These are phyloP conservation scores for Podila horticola DNA, from an alignment of 192 early-diverging fungal genomes.

Conservation along the genomic window DNA sequence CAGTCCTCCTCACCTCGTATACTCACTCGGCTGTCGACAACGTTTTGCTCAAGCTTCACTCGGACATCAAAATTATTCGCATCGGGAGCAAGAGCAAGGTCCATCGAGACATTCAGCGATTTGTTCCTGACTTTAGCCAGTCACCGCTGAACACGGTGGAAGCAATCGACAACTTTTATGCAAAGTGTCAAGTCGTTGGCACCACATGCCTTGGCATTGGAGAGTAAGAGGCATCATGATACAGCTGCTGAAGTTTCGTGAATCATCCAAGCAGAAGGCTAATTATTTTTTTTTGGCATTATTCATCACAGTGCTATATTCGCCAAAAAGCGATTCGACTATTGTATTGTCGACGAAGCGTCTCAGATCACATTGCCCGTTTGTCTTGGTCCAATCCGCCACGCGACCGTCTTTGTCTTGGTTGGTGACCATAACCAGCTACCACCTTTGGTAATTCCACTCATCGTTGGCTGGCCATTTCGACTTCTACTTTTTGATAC, in stretches of 20 bases:
- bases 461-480: not conserved
- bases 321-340: conserved; percentile 84
- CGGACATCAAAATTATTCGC: conserved; percentile 75
- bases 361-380: conserved; percentile 93
- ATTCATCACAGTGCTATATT: conserved; percentile 69
- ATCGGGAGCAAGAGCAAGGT: conserved; percentile 76
- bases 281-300: not conserved
- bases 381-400: conserved; percentile 88
- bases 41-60: conserved; percentile 85
- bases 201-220: conserved; percentile 90
- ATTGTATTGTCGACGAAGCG: conserved; percentile 97
- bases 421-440: conserved; percentile 98
- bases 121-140: conserved; percentile 23
- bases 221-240: conserved; percentile 64
- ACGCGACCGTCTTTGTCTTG: conserved; percentile 85
- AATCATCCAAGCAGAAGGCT: too few species aligned
- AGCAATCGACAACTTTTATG: conserved; percentile 70
- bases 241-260: too few species aligned
- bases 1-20: conserved; percentile 88
- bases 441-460: conserved; percentile 80
- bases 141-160: conserved; percentile 63
- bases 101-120: conserved; percentile 21
- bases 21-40: conserved; percentile 96
- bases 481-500: not conserved
- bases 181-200: conserved; percentile 75